Percentiles rank a stretch among this genome's conserved stretches.
Conservation (phyloP, 192 early-diverging fungal genomes). For the Linnemannia zychae region DNA sequence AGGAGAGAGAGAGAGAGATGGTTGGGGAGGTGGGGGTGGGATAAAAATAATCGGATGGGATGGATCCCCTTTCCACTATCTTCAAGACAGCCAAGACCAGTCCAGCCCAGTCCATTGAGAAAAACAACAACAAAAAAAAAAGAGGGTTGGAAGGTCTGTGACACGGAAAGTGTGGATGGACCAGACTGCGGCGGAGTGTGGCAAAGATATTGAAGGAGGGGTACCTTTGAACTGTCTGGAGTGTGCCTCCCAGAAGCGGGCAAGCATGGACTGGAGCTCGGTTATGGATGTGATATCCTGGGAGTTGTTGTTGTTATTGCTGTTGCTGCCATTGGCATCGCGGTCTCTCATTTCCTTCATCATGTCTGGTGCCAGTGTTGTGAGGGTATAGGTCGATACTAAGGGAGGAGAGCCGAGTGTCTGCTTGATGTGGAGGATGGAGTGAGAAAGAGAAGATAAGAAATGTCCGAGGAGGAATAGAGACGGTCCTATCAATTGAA, state of each 20-base stretch:
- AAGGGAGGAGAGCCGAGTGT: background rate
- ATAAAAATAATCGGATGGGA: background rate
- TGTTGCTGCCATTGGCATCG: background rate
- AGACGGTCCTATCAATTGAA: background rate
- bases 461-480: background rate
- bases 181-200: background rate
- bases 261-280: slow-evolving; percentile 47
- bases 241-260: slow-evolving; percentile 51
- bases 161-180: background rate
- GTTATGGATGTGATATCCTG: slow-evolving; percentile 49
- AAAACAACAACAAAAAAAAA: background rate
- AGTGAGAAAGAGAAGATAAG: background rate
- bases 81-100: background rate
- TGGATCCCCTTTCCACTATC: background rate
- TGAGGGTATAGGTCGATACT: background rate
- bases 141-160: background rate
- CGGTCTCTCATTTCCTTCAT: slow-evolving; percentile 36
- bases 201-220: background rate
- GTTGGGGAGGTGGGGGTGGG: background rate
- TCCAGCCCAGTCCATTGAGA: background rate
- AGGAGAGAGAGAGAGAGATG: background rate
- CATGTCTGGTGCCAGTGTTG: background rate
- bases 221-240: slow-evolving; percentile 49
- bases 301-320: slow-evolving; percentile 8
- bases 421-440: no score